phyloP scores from a whole-genome alignment of 2,329 filamentous ascomycete genomes.

The Xylaria sp. region DNA sequence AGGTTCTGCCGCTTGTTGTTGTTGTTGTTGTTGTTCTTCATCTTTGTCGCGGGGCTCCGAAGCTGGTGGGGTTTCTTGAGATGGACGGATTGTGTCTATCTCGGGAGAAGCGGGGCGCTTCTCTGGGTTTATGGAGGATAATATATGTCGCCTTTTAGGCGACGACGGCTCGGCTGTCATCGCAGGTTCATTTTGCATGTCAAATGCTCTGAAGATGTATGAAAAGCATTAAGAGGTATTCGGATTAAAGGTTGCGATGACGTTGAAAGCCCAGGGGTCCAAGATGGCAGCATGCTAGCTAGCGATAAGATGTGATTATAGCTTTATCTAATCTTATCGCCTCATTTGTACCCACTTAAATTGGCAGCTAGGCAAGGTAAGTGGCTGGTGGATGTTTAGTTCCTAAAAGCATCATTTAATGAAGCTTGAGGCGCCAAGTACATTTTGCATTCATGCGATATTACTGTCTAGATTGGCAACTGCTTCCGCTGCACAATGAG shows the following conservation, averaged over 20 bases:
- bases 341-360: not conserved
- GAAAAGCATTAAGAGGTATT: not conserved
- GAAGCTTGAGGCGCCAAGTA: constrained; percentile 9
- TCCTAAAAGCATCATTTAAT: not conserved
- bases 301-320: constrained; percentile 27
- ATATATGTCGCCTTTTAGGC: constrained; percentile 51
- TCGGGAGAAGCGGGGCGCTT: constrained; percentile 38
- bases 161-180: constrained; percentile 49
- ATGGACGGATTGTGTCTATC: constrained; percentile 24
- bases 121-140: constrained; percentile 51
- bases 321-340: constrained; percentile 35
- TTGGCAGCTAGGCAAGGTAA: not conserved
- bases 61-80: constrained; percentile 30
- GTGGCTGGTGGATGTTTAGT: not conserved
- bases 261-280: constrained; percentile 28
- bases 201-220: constrained; percentile 5
- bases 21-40: constrained; percentile 36
- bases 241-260: constrained; percentile 27
- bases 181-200: constrained; percentile 40
- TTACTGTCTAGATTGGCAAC: not conserved
- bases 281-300: not conserved
- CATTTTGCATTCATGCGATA: not conserved
- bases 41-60: constrained; percentile 35
- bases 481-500: constrained; percentile 44
- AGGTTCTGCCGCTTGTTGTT: constrained; percentile 17